Evolutionary conservation across 441 rosid genomes (phyloP), one percentile per base, ranked within the genome.

Genomic region (Raphanus hybrid): DNA sequence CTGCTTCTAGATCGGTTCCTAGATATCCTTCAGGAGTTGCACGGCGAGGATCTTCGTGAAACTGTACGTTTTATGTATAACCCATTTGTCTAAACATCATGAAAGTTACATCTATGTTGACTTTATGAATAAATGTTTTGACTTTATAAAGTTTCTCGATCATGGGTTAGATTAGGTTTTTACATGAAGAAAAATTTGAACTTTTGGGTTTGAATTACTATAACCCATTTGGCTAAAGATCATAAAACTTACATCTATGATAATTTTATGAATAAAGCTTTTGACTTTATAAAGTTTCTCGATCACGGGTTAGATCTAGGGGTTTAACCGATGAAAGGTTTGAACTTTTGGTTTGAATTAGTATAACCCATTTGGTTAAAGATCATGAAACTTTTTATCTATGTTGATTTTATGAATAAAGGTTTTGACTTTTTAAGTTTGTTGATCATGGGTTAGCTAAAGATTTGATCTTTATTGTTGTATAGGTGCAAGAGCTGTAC

Each of bases 31-130:
- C 98, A 92, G 78, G 97, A 92, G 79, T 83, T 96, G 73, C 98
- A 96, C 75, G 99, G 99, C 37, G 97, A 92, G 82, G 97, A 88
- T 85, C 92, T 96, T 80, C 91, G 77, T 66, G 97, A 96, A 83
- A 93, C 96, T 82, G 98, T 93, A 61, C 27, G 72, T 14, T 75
- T 65, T 65, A 27, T 11, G 4, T 32, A 63, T 12, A 8, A 48
- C 63, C 64, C 70, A 6, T 69, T 58, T 39, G 55, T 39, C 18
- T 65, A 0, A 5, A 45, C 23, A 77, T 71, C 76, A 23, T 77
- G 5, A 26, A 12, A 60, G 23, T 62, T 11, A 66, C 59, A 23
- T 65, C 57, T 66, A 4, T 59, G 39, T 2, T 69, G 52, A 11
- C 12, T 64, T 15, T 18, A 16, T 8, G 4, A 37, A 16, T 60